phyloP scores from a whole-genome alignment of 768 basidiomycete genomes.

The Russula lepida region DNA sequence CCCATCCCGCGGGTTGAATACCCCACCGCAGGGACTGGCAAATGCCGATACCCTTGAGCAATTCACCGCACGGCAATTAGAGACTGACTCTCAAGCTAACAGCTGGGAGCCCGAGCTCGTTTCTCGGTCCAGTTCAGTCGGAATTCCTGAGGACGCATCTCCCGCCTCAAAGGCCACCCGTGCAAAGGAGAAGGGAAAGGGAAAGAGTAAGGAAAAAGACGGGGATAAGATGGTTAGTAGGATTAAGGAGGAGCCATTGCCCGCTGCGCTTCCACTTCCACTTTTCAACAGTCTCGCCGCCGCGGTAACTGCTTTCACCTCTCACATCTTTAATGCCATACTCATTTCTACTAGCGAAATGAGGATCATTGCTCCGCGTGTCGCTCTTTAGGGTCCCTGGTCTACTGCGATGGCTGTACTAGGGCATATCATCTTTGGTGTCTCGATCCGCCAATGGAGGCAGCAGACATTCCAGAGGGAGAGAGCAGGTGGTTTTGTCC shows the following conservation, averaged over 20 bases:
- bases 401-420: slow-evolving; percentile 97
- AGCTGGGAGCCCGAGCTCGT: slow-evolving; percentile 52
- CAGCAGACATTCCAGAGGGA: slow-evolving; percentile 77
- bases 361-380: slow-evolving; percentile 85
- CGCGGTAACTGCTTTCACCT: slow-evolving; percentile 29
- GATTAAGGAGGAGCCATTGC: slow-evolving; percentile 40
- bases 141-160: slow-evolving; percentile 23
- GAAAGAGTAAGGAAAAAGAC: slow-evolving; percentile 32
- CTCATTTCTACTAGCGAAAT: slow-evolving; percentile 39
- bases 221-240: slow-evolving; percentile 25
- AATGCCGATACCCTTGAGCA: slow-evolving; percentile 31
- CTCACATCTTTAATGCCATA: slow-evolving; percentile 2
- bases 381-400: slow-evolving; percentile 70
- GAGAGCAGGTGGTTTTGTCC: slow-evolving; percentile 70
- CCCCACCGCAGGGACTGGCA: slow-evolving; percentile 36
- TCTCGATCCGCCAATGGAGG: slow-evolving; percentile 89
- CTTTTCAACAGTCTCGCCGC: slow-evolving; percentile 28
- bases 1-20: slow-evolving; percentile 57
- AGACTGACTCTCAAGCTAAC: slow-evolving; percentile 42
- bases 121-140: slow-evolving; percentile 52
- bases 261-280: slow-evolving; percentile 34
- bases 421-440: slow-evolving; percentile 95
- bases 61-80: slow-evolving; percentile 38
- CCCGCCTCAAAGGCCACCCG: neutral
- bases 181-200: slow-evolving; percentile 39